Percentiles rank a stretch among this genome's conserved stretches.
Evolutionary conservation across 2,329 filamentous ascomycete species (phyloP).

Genomic region (Lachnum nothofagi): DNA sequence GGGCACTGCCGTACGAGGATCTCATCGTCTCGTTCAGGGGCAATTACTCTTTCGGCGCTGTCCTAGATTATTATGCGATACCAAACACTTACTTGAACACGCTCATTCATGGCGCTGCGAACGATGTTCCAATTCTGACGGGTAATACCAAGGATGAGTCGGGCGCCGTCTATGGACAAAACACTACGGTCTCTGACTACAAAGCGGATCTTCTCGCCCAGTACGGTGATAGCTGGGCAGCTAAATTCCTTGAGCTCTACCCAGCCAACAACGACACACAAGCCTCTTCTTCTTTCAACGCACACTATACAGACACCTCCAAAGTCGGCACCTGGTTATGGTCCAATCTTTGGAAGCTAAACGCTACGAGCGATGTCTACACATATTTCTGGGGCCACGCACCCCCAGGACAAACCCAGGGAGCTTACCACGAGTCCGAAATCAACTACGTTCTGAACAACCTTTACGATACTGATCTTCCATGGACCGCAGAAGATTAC

Average conservation of each 20-base stretch:
- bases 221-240: constrained; percentile 11
- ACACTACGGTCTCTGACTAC: constrained; percentile 30
- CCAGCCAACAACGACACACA: constrained; percentile 23
- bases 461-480: constrained; percentile 20
- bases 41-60: constrained; percentile 9
- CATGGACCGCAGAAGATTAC: constrained; percentile 29
- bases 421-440: constrained; percentile 31
- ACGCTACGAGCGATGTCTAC: constrained; percentile 26
- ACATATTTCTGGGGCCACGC: constrained; percentile 32
- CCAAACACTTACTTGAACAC: constrained; percentile 20
- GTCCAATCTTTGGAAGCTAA: constrained; percentile 25
- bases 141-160: constrained; percentile 35
- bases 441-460: constrained; percentile 34
- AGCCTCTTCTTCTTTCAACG: constrained; percentile 19
- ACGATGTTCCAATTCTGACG: constrained; percentile 35
- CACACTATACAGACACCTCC: constrained; percentile 25
- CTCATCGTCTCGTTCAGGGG: constrained; percentile 7
- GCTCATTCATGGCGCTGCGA: constrained; percentile 28
- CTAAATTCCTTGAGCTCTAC: constrained; percentile 23
- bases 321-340: constrained; percentile 28
- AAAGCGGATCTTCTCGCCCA: constrained; percentile 9
- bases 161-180: constrained; percentile 23
- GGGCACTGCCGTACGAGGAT: constrained; percentile 13
- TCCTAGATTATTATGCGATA: constrained; percentile 23
- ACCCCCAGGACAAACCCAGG: constrained; percentile 24